Evolutionary conservation across 1,139 yeast genomes (phyloP).

Genomic region (Pichia sp.): DNA sequence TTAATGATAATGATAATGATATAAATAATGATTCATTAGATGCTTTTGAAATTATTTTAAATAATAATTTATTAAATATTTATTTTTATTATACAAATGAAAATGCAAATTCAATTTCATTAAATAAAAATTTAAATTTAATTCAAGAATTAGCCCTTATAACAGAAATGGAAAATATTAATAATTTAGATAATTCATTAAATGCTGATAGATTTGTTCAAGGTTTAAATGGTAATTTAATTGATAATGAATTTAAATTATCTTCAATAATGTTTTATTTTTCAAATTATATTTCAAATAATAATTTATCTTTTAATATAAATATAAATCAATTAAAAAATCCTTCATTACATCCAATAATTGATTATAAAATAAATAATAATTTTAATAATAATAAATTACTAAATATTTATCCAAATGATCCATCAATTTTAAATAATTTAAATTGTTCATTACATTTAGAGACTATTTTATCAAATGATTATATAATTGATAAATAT

Average conservation of each 20-base stretch:
- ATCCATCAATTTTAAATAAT: conserved; percentile 19
- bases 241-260: background rate
- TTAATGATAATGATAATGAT: no score
- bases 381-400: background rate
- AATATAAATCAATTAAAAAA: background rate
- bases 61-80: conserved; percentile 9
- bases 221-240: conserved; percentile 18
- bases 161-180: conserved; percentile 11
- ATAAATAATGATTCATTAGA: background rate
- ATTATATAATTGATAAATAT: conserved; percentile 24
- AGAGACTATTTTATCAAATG: conserved; percentile 21
- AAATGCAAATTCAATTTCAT: background rate
- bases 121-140: background rate
- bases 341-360: conserved; percentile 2
- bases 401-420: conserved; percentile 4
- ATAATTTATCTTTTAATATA: background rate
- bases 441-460: conserved; percentile 19
- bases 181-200: conserved; percentile 1
- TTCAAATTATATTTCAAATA: background rate
- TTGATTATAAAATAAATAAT: conserved; percentile 3
- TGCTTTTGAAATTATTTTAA: conserved; percentile 21
- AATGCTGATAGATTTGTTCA: conserved; percentile 22
- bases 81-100: conserved; percentile 11
- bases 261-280: conserved; percentile 1
- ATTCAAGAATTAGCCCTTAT: conserved; percentile 19